Base-by-base conservation (phyloP, 2,329 filamentous ascomycete species). In the Xylaria hypoxylon region DNA sequence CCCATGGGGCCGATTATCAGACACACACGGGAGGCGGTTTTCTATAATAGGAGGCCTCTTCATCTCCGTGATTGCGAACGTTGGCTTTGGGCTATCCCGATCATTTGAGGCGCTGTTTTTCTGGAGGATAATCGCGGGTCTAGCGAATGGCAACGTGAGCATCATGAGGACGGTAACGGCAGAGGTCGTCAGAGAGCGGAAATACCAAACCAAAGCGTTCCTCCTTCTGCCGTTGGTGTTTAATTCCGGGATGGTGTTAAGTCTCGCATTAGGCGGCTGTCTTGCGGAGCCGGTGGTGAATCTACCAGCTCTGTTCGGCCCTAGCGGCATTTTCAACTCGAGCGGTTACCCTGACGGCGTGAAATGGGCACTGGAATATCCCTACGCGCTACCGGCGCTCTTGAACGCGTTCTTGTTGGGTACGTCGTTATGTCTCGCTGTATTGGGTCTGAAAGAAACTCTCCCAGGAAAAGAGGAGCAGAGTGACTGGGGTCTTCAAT, bases 151-250 rank as follows among this genome's bases (percentile, higher is more conserved):
- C 1, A 93, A 92, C 74, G 85, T 92, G 1, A 90, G 90, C 0
- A 89, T 93, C 2, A 90, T 93, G 88, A 82, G 90, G 67, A 92
- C 90, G 5, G 90, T 92, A 86, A 90, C 92, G 51, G 86, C 86
- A 1, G 91, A 93, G 77, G 90, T 91, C 38, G 87, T 93, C 42
- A 83, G 84, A 56, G 90, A 92, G 78, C 91, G 90, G 78, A 90
- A 86, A 81, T 90, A 77, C 67, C 81, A 81, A 68, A 80, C 81
- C 6, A 78, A 79, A 67, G 80, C 81, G 0, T 83, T 83, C 52
- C 71, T 82, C 22, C 74, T 83, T 28, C 70, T 83, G 62, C 82
- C 81, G 2, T 90, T 93, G 85, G 90, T 89, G 55, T 90, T 92
- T 78, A 92, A 92, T 71, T 68, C 73, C 3, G 78, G 80, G 3